Percentiles rank a stretch among this genome's conserved stretches.
phyloP scores from a whole-genome alignment of 73 alveolate genomes.

The Tetrahymena malaccensis region DNA sequence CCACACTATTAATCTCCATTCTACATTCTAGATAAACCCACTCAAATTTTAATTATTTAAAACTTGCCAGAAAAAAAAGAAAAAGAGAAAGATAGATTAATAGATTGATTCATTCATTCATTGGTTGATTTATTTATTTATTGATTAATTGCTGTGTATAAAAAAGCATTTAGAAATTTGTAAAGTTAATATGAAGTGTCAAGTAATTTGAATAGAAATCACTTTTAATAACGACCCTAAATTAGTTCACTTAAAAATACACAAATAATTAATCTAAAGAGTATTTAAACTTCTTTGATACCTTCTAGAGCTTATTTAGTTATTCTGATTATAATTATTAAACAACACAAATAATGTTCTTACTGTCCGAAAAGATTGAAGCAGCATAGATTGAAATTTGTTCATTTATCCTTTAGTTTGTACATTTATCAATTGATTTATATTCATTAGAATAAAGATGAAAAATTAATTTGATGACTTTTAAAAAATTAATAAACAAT shows the following conservation, averaged over 20 bases:
- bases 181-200: neutral
- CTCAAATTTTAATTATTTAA: neutral
- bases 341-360: neutral
- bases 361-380: neutral
- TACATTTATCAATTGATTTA: neutral
- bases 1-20: too few species aligned
- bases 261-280: too few species aligned
- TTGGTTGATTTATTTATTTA: too few species aligned
- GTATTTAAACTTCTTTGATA: neutral
- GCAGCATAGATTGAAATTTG: neutral
- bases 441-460: neutral
- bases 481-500: too few species aligned
- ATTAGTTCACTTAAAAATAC: neutral
- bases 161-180: neutral
- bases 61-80: neutral
- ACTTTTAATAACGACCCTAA: neutral
- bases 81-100: neutral
- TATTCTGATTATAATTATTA: neutral
- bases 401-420: neutral
- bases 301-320: neutral
- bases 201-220: neutral
- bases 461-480: neutral
- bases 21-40: too few species aligned
- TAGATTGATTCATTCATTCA: too few species aligned
- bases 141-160: neutral